Evolutionary conservation across 495 filamentous ascomycete genomes (phyloP), one percentile per base, ranked within the genome.

Genomic region (Daldinia concentrica): DNA sequence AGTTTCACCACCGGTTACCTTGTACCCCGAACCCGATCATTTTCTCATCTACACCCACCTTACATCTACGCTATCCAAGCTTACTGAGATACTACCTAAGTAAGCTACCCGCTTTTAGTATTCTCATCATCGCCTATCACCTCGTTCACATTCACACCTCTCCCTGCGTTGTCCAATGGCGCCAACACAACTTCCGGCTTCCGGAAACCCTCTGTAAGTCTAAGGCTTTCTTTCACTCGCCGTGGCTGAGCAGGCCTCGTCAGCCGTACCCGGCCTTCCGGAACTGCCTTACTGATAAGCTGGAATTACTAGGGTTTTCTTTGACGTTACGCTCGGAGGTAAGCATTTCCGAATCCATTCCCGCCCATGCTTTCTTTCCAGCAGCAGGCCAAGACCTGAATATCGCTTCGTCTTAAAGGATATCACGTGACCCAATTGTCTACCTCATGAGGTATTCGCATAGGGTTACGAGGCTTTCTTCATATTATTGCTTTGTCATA

Each of bases 311-410:
- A 88, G 86, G 36, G 93, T 97, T 55, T 99, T 99, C 80, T 97
- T 99, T 77, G 95, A 99, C 81, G 87, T 99, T 58, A 89, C 93
- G 6, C 83, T 99, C 32, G 93, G 92, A 80, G 94, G 95, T 96
- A 85, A 79, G 87, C 51, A 22, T 64, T 68, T 58, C 54, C 45
- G 55, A 48, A 19, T 8, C 59, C 50, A 57, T 51, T 36, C 19
- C 11, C 37, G 37, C 54, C 43, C 15, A 12, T 3, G n/a, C 50
- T 52, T 24, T 52, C 24, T 24, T 29, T 8, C 41, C 12, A 30
- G 6, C 26, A n/a, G 12, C 14, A n/a, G 5, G 27, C 24, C 14
- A 30, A 30, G 24, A 30, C 34, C 34, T 1, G 34, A 30, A 14
- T 30, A 24, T 54, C 43, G 3, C 24, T 15, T 50, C 43, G 22